Evolutionary conservation across 177 flowering plant genomes (phyloP), one percentile per base, ranked within the genome.

Genomic region (Vitis hybrid): DNA sequence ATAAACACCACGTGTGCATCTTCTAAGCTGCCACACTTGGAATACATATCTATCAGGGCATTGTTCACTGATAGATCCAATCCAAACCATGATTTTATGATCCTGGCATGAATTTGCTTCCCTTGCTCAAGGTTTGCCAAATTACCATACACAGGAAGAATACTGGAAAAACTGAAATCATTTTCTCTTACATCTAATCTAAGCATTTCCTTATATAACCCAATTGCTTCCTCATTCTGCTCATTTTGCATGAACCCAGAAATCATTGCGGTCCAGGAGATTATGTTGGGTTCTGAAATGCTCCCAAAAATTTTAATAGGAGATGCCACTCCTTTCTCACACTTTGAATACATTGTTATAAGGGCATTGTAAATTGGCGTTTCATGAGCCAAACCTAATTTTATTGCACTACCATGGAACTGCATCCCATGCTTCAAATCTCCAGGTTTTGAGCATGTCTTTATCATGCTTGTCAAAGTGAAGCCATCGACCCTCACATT

Each of bases 211-310:
- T 26, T 26, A 26, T 3, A 26, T 26, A 26, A 26, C 45, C 6
- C 45, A 39, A 39, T 39, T 39, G 45, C 45, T 39, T 39, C 45
- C 45, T 39, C 45, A 39, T 7, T 39, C 45, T 4, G 45, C 51
- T 71, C 78, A 57, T 82, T 66, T 65, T 85, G 79, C 78, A 74
- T 73, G 60, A 74, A 77, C 49, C 85, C 80, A 6, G 79, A 58
- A 61, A 86, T 72, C 65, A 82, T 70, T 6, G 87, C 87, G 3
- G 86, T 86, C 84, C 85, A 84, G 11, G 85, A 75, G 65, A 86
- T 80, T 19, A 86, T 71, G 51, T 82, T 80, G 56, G 79, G 84
- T 57, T 30, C 62, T 4, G n/a, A 55, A 58, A 72, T 80, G 30
- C 64, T 64, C 48, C 51, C 58, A 51, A 86, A 84, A 19, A 86